A percentile compares a stretch with the other conserved stretches of the same genome.
Evolutionary conservation across 2,329 filamentous ascomycete genomes (phyloP).

Genomic region (Aspergillus novoparasiticus): DNA sequence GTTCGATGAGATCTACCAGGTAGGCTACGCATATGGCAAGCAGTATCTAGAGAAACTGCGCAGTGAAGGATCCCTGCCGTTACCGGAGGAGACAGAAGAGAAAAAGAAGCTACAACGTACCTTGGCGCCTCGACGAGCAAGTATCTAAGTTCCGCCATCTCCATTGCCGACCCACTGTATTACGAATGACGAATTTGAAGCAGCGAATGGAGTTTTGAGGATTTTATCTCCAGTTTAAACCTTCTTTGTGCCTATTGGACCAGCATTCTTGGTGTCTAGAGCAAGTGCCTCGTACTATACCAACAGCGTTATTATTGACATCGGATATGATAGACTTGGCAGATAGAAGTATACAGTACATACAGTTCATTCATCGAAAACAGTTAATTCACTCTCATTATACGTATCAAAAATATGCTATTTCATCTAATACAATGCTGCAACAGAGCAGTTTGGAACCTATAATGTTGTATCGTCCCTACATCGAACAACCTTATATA

Average conservation of each 20-base stretch:
- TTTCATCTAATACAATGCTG: not conserved
- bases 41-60: slow-evolving; percentile 76
- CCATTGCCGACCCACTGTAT: not conserved
- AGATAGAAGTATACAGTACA: not conserved
- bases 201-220: not conserved
- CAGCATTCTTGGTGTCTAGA: not conserved
- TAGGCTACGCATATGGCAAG: slow-evolving; percentile 85
- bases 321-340: not conserved
- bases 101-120: slow-evolving; percentile 76
- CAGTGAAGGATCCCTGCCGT: slow-evolving; percentile 73
- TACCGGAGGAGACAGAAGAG: slow-evolving; percentile 72
- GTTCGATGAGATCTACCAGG: slow-evolving; percentile 93
- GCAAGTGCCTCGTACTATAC: not conserved
- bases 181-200: not conserved
- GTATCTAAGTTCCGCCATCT: slow-evolving; percentile 53
- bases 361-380: not conserved
- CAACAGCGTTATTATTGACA: not conserved
- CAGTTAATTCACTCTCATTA: not conserved
- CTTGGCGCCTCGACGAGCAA: slow-evolving; percentile 77
- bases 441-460: no score
- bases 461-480: no score
- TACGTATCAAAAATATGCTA: no score
- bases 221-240: not conserved
- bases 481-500: no score
- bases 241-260: not conserved